These are phyloP conservation scores for Elongisporangium undulatum DNA, from an alignment of 352 stramenopile species.

Conservation along the genomic window DNA sequence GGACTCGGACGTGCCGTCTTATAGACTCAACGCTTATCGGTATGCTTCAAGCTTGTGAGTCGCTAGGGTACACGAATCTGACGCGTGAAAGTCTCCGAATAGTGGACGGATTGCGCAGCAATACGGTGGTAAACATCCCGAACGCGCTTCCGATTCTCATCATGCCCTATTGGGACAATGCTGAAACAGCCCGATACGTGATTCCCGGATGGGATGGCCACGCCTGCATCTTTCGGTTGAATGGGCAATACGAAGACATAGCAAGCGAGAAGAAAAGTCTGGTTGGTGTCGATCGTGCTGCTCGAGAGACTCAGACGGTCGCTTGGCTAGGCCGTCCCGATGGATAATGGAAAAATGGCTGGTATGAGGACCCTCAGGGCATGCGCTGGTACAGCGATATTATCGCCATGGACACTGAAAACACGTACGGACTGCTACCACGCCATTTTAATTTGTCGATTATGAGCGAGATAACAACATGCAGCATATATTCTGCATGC, in stretches of 20 bases:
- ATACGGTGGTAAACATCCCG: neutral
- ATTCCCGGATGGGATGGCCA: neutral
- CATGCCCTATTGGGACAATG: neutral
- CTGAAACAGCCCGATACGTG: neutral
- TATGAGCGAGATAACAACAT: neutral
- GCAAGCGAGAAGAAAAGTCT: too few species aligned
- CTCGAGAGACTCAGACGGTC: slow-evolving; percentile 17
- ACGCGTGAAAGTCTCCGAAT: neutral
- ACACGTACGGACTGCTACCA: neutral
- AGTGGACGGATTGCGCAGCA: too few species aligned
- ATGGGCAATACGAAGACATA: too few species aligned
- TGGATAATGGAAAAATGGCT: slow-evolving; percentile 27
- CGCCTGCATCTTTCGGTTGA: slow-evolving; percentile 2
- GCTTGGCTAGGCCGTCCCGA: slow-evolving; percentile 15
- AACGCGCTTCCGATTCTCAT: slow-evolving; percentile 1
- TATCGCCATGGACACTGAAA: neutral
- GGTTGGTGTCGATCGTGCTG: slow-evolving; percentile 3
- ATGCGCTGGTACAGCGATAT: too few species aligned
- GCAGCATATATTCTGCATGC: too few species aligned
- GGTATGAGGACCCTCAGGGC: slow-evolving; percentile 20
- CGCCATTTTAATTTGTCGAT: neutral
- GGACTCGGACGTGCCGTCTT: too few species aligned
- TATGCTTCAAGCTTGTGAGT: too few species aligned
- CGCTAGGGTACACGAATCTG: too few species aligned
- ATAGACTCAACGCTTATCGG: too few species aligned